Conservation (phyloP, 2,329 filamentous ascomycete genomes). For the Alternaria sp. region DNA sequence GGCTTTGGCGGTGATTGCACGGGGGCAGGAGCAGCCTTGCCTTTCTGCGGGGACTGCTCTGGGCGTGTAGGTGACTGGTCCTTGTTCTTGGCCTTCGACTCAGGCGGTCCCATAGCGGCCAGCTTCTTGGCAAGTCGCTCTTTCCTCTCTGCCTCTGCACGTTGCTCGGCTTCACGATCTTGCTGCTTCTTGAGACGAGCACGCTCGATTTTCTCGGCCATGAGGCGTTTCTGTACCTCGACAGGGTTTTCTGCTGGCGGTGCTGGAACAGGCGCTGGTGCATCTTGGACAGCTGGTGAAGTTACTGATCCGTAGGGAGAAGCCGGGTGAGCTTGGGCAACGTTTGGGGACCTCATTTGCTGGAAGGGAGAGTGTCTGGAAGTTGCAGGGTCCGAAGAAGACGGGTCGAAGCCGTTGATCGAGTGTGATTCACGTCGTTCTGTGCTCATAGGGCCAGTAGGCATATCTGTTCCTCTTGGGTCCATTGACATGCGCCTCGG, state of each 20-base stretch:
- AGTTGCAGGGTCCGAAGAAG: conserved; percentile 25
- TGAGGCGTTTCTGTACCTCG: conserved; percentile 72
- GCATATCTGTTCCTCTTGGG: conserved; percentile 54
- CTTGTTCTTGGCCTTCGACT: conserved; percentile 45
- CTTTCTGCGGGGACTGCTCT: conserved; percentile 55
- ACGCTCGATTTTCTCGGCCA: conserved; percentile 74
- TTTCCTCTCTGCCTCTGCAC: conserved; percentile 74
- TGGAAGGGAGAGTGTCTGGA: conserved; percentile 33
- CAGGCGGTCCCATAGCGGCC: conserved; percentile 69
- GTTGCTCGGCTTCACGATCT: conserved; percentile 65
- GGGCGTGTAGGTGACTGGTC: conserved; percentile 49
- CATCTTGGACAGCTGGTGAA: conserved; percentile 36
- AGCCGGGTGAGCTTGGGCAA: conserved; percentile 42
- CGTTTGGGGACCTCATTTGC: conserved; percentile 42
- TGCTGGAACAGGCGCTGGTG: conserved; percentile 39
- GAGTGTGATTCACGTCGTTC: conserved; percentile 45
- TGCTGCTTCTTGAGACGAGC: conserved; percentile 72
- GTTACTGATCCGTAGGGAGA: conserved; percentile 47
- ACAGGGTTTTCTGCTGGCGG: conserved; percentile 66
- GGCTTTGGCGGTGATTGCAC: conserved; percentile 63
- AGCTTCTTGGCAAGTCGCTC: conserved; percentile 77
- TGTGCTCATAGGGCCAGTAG: conserved; percentile 34
- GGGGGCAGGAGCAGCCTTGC: conserved; percentile 48
- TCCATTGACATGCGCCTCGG: conserved; percentile 69
- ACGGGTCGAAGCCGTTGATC: conserved; percentile 37